Percentiles rank a stretch among this genome's conserved stretches.
phyloP scores from a whole-genome alignment of 2,329 filamentous ascomycete genomes.

The Trichoderma brevicompactum region DNA sequence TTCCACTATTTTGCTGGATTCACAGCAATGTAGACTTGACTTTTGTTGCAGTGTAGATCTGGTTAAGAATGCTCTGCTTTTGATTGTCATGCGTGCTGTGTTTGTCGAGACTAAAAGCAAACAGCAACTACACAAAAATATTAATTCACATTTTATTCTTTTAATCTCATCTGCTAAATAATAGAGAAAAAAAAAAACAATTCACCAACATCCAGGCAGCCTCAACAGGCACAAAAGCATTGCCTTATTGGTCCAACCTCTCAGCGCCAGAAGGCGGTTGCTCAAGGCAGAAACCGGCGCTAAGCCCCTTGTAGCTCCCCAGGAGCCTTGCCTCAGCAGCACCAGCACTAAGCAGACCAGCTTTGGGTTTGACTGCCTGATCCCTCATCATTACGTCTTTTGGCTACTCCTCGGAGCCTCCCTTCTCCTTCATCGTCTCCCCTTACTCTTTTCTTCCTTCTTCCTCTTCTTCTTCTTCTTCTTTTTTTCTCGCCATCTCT shows the following conservation, averaged over 20 bases:
- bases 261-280: slow-evolving; percentile 19
- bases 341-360: neutral
- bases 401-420: slow-evolving; percentile 20
- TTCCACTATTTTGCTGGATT: too few relatives aligned
- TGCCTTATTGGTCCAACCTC: neutral
- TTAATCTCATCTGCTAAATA: too few relatives aligned
- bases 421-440: neutral
- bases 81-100: too few relatives aligned
- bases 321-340: slow-evolving; percentile 20
- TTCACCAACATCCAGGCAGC: neutral
- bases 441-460: neutral
- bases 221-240: neutral
- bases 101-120: too few relatives aligned
- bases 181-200: too few relatives aligned
- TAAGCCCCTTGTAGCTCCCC: slow-evolving; percentile 13
- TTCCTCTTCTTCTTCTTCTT: neutral
- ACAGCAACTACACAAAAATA: too few relatives aligned
- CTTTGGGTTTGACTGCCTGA: slow-evolving; percentile 31
- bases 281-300: slow-evolving; percentile 26
- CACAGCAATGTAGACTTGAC: too few relatives aligned
- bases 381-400: slow-evolving; percentile 29
- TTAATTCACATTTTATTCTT: too few relatives aligned
- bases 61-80: too few relatives aligned
- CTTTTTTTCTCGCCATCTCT: neutral
- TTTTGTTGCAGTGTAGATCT: too few relatives aligned